Base-by-base conservation (phyloP, 2,329 filamentous ascomycete species). In the Ceratocystis ficicola region DNA sequence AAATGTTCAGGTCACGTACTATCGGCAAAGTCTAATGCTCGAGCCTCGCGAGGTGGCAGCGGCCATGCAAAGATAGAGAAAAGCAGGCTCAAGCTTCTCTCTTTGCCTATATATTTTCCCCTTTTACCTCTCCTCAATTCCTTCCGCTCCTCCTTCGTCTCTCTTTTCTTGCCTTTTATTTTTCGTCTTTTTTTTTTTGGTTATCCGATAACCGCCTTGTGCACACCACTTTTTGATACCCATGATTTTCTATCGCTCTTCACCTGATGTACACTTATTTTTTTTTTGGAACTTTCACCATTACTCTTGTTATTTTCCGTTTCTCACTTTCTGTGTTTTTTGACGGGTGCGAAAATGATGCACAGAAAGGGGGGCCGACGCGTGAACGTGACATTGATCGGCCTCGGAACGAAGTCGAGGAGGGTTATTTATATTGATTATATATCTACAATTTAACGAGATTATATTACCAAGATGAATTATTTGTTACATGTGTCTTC, bases 21-120 rank as follows among this genome's bases (percentile, higher is more conserved):
- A 95, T 75, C 86, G 91, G 69, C 90, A 93, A 72, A 95, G 90
- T 68, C 79, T 95, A 57, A 77, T 92, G 32, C 81, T 96, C 28
- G 92, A 96, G 74, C 92, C 92, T 8, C 81, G 87, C 60, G 86
- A 88, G 72, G 73, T 68, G 46, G 75, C 72, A 25, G 68, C 70
- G 4, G 70, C 73, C 65, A 70, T 67, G 67, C 77, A 72, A 70
- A 75, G 66, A 30, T 74, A 70, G 69, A 77, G 69, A 64, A 36
- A 63, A 28, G 8, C 17, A 59, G 36, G 30, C 22, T 30, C 8
- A 32, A 25, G 15, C 36, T 3, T 62, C 17, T 44, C 8, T 32
- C 15, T 57, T 57, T 17, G 36, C 36, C 10, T 41, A 41, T 2
- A 15, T 41, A 12, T 48, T 50, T 48, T 17, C 52, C 44, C 30